phyloP scores from a whole-genome alignment of 352 stramenopile genomes.

The Pythium brachiatum region DNA sequence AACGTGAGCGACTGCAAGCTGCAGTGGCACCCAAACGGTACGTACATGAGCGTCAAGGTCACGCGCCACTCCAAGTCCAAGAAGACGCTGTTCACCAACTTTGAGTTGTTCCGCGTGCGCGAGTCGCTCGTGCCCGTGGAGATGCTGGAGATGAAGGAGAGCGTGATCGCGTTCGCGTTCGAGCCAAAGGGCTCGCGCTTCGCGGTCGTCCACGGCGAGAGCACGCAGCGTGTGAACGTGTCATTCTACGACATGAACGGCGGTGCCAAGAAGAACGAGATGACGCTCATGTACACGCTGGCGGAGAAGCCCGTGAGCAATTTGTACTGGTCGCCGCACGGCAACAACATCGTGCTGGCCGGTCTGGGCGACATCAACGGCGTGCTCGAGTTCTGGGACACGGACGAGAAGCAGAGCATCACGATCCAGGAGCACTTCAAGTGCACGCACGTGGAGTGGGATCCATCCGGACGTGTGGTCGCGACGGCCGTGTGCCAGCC shows the following conservation, averaged over 20 bases:
- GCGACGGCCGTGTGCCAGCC: constrained; percentile 95
- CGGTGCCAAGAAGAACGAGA: constrained; percentile 75
- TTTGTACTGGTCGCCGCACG: constrained; percentile 96
- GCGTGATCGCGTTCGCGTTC: constrained; percentile 95
- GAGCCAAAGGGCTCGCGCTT: constrained; percentile 96
- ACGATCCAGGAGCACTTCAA: constrained; percentile 98
- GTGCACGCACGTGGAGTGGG: constrained; percentile 97
- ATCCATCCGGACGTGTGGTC: constrained; percentile 95
- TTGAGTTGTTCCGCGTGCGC: constrained; percentile 97
- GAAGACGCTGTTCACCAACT: constrained; percentile 99
- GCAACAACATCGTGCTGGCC: constrained; percentile 93
- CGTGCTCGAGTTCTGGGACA: constrained; percentile 97
- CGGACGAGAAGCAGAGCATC: constrained; percentile 93
- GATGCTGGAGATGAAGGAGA: constrained; percentile 98
- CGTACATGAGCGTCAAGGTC: constrained; percentile 91
- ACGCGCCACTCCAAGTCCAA: constrained; percentile 91
- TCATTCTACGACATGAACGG: constrained; percentile 97
- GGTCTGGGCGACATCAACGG: constrained; percentile 94
- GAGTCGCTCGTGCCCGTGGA: constrained; percentile 96
- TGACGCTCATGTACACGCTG: constrained; percentile 95
- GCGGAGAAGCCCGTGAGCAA: constrained; percentile 94
- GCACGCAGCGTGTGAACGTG: constrained; percentile 89
- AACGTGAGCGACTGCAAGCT: constrained; percentile 95
- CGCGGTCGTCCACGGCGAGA: constrained; percentile 95
- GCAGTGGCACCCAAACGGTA: constrained; percentile 96